phyloP scores from a whole-genome alignment of 1,284 basidiomycete species.

The Rhodotorula sp. region DNA sequence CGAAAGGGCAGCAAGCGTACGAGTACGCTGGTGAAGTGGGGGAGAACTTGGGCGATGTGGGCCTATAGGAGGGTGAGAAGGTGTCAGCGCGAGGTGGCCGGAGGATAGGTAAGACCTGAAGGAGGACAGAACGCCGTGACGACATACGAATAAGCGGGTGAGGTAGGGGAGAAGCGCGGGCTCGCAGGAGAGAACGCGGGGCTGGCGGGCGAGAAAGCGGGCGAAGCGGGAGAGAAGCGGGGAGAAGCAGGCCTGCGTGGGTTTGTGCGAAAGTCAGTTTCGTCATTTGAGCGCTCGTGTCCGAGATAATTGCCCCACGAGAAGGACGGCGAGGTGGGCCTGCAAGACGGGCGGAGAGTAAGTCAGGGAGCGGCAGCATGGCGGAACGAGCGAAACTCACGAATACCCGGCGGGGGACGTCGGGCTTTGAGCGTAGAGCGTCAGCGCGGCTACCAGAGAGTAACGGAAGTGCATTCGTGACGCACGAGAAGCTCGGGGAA shows the following conservation, averaged over 20 bases:
- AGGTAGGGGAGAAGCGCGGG: constrained; percentile 7
- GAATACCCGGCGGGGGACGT: neutral
- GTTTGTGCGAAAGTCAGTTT: neutral
- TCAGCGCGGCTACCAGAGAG: constrained; percentile 16
- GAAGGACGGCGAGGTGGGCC: neutral
- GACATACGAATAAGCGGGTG: constrained; percentile 10
- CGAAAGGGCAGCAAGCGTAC: too few species aligned
- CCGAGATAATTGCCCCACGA: neutral
- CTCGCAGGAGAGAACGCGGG: constrained; percentile 45
- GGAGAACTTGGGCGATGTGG: constrained; percentile 13
- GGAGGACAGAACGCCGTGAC: constrained; percentile 8
- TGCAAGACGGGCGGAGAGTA: neutral
- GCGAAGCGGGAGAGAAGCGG: constrained; percentile 48
- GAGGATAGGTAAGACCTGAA: constrained; percentile 25
- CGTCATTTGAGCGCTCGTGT: neutral
- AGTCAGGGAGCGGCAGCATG: neutral
- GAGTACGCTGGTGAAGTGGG: too few species aligned
- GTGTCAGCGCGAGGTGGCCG: neutral
- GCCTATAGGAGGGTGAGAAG: too few species aligned
- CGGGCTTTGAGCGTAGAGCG: neutral
- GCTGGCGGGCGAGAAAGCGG: constrained; percentile 62
- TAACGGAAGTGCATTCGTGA: neutral
- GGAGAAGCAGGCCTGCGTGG: constrained; percentile 11
- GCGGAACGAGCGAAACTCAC: neutral
- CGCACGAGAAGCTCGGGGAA: constrained; percentile 57